Evolutionary conservation across 1,284 basidiomycete genomes (phyloP), one percentile per base, ranked within the genome.

Genomic region (Trichosporon ovoides): DNA sequence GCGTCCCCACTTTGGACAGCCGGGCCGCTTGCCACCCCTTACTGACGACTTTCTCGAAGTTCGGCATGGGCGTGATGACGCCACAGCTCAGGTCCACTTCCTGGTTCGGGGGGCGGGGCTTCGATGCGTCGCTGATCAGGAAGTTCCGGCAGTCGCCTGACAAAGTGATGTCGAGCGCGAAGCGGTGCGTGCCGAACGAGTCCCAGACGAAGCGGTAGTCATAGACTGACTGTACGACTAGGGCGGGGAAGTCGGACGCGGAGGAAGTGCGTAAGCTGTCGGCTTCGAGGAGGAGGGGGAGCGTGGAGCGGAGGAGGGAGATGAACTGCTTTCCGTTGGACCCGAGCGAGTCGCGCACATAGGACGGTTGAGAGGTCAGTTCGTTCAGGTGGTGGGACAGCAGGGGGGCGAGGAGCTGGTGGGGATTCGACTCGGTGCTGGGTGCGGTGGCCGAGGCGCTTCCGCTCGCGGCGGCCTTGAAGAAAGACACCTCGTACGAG

Each of bases 401-500:
- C 19, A 74, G 60, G 2, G 59, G 63, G 13, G 71, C 66, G 16
- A 75, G 43, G 0, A 57, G 46, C 12, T 66, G 61, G 56, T 77
- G 75, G 1, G 75, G 74, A 52, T 65, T 73, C 5, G 57, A 13
- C 22, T 52, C 58, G 3, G 58, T n/a, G n/a, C 56, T 3, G 58
- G 57, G 2, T 53, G 38, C 4, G 56, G 31, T 20, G 51, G n/a
- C n/a, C n/a, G n/a, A n/a, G n/a, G n/a, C n/a, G n/a, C n/a, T n/a
- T n/a, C n/a, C 19, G 0, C 46, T 16, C 13, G 50, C 36, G 2
- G 36, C 24, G 18, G 43, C 37, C 18, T 65, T 57, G 57, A 38
- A 67, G 57, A 77, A 74, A 3, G 65, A 66, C 16, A 69, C 68
- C 53, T 74, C 66, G 60, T 77, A 77, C 11, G 69, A 70, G 55